These are phyloP conservation scores for Blepharisma undulans DNA, from an alignment of 169 alveolate genomes.

Conservation along the genomic window DNA sequence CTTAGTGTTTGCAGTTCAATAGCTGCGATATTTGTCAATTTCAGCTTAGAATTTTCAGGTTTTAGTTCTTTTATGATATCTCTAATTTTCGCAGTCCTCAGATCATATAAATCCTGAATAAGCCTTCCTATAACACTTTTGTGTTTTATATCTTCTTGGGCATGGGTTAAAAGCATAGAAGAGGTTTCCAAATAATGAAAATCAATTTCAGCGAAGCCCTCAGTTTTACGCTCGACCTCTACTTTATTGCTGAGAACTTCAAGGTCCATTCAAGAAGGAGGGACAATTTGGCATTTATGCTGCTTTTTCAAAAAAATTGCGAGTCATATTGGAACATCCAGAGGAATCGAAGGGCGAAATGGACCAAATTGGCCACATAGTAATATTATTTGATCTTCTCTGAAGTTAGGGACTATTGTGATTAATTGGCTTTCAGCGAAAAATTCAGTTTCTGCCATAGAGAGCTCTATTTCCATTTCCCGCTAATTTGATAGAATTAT, in stretches of 20 bases:
- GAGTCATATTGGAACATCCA: slow-evolving; percentile 45
- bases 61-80: neutral
- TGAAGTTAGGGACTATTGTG: slow-evolving; percentile 35
- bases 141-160: slow-evolving; percentile 14
- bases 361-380: slow-evolving; percentile 43
- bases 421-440: slow-evolving; percentile 15
- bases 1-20: slow-evolving; percentile 17
- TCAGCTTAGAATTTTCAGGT: neutral
- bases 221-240: slow-evolving; percentile 6
- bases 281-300: slow-evolving; percentile 31
- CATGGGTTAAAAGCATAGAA: slow-evolving; percentile 16
- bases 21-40: slow-evolving; percentile 18
- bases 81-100: slow-evolving; percentile 27
- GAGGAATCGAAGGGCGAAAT: slow-evolving; percentile 25
- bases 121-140: neutral
- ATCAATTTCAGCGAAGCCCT: slow-evolving; percentile 9
- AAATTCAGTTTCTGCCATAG: slow-evolving; percentile 35
- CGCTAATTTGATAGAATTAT: slow-evolving; percentile 15
- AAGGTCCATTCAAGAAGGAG: slow-evolving; percentile 36
- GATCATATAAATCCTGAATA: neutral
- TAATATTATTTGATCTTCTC: neutral
- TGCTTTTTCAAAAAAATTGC: slow-evolving; percentile 30
- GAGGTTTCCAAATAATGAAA: slow-evolving; percentile 18
- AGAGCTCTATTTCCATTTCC: slow-evolving; percentile 32
- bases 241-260: slow-evolving; percentile 10